These are phyloP conservation scores for Acanthamoeba rhysodes DNA, from an alignment of 208 protist species.

Conservation along the genomic window DNA sequence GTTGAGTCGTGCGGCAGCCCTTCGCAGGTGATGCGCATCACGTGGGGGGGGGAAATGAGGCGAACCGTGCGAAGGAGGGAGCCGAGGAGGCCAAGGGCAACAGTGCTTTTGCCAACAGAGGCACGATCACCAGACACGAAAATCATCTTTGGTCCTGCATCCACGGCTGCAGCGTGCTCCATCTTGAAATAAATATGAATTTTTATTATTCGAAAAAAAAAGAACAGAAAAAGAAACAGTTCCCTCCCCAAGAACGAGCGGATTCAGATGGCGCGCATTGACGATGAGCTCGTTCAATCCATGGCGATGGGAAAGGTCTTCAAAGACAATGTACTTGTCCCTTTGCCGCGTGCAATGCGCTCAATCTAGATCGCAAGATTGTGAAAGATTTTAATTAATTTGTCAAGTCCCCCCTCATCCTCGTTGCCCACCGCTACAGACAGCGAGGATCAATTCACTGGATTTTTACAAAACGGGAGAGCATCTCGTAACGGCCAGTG, in stretches of 20 bases:
- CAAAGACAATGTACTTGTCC: slow-evolving; percentile 78
- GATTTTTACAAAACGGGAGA: slow-evolving; percentile 83
- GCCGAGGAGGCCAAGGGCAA: neutral
- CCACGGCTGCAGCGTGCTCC: too few relatives aligned
- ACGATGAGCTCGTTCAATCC: slow-evolving; percentile 57
- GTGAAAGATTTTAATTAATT: too few relatives aligned
- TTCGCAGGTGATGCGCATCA: too few relatives aligned
- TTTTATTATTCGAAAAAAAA: too few relatives aligned
- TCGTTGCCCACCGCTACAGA: neutral
- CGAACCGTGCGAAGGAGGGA: neutral
- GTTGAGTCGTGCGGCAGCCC: too few relatives aligned
- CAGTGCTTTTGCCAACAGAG: slow-evolving; percentile 64
- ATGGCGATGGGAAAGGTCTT: slow-evolving; percentile 84
- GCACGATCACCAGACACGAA: slow-evolving; percentile 29
- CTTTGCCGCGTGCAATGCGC: too few relatives aligned
- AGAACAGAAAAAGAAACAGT: neutral
- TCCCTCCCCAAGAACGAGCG: neutral
- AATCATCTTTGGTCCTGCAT: too few relatives aligned
- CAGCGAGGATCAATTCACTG: slow-evolving; percentile 80
- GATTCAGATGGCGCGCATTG: slow-evolving; percentile 49
- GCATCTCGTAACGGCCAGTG: slow-evolving; percentile 82
- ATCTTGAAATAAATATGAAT: too few relatives aligned
- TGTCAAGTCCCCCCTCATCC: neutral
- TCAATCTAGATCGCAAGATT: too few relatives aligned
- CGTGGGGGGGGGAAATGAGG: neutral